Evolutionary conservation across 176 grass and related monocot genomes (phyloP).

Genomic region (Canna indica): DNA sequence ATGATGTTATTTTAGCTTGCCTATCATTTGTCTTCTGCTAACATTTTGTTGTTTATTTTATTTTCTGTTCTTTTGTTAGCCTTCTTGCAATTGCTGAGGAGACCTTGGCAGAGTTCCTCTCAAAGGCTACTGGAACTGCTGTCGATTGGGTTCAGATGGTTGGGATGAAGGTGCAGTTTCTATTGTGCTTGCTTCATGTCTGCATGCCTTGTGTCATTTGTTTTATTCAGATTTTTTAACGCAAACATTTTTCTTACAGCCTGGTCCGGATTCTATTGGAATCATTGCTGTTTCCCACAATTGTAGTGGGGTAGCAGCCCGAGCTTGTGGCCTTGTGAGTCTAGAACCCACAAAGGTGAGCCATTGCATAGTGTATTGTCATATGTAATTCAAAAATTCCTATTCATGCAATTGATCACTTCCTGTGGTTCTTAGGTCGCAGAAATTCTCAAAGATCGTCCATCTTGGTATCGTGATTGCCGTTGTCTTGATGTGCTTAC

Average conservation of each 20-base stretch:
- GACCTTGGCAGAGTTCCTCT: conserved; percentile 95
- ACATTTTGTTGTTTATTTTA: conserved; percentile 7
- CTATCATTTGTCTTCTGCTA: not conserved
- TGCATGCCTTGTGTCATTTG: not conserved
- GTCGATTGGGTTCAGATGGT: conserved; percentile 99
- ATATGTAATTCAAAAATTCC: not conserved
- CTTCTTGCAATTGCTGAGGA: conserved; percentile 96
- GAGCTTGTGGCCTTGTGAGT: conserved; percentile 98
- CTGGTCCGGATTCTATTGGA: conserved; percentile 99
- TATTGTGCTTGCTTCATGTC: not conserved
- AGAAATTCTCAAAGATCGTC: conserved; percentile 93
- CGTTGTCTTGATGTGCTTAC: conserved; percentile 62
- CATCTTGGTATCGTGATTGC: conserved; percentile 90
- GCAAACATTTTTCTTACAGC: conserved; percentile 30
- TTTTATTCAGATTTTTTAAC: not conserved
- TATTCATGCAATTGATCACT: not conserved
- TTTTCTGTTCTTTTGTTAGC: conserved; percentile 25
- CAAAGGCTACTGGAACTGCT: conserved; percentile 94
- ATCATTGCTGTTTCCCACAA: conserved; percentile 99
- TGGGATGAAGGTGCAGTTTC: conserved; percentile 77
- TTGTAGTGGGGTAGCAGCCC: conserved; percentile 91
- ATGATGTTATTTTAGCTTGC: not conserved
- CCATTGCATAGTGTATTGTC: not conserved
- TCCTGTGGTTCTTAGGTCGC: conserved; percentile 52
- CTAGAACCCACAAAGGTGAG: conserved; percentile 97